These are phyloP conservation scores for Cystoderma amianthinum DNA, from an alignment of 768 basidiomycete species.

Conservation along the genomic window DNA sequence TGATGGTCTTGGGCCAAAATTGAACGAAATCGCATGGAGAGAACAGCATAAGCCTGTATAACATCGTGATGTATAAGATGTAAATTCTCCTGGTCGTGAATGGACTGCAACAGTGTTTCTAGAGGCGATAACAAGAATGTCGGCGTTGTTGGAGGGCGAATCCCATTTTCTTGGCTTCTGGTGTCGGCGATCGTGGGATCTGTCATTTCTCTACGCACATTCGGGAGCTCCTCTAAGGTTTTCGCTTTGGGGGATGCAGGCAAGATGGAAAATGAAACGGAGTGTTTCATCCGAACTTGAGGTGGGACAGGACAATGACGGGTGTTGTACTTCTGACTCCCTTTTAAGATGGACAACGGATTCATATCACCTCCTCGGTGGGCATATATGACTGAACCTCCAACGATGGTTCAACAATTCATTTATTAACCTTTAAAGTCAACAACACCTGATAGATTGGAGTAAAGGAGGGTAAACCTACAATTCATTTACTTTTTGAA, in stretches of 20 bases:
- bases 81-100: background rate
- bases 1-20: background rate
- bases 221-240: background rate
- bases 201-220: background rate
- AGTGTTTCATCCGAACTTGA: background rate
- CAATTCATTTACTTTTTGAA: too few relatives aligned
- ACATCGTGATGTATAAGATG: conserved; percentile 43
- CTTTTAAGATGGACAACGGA: too few relatives aligned
- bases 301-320: too few relatives aligned
- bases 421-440: too few relatives aligned
- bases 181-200: background rate
- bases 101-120: background rate
- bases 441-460: too few relatives aligned
- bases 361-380: too few relatives aligned
- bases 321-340: too few relatives aligned
- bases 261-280: background rate
- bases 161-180: too few relatives aligned
- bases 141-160: background rate
- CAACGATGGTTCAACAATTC: too few relatives aligned
- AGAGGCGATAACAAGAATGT: background rate
- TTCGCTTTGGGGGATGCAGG: background rate
- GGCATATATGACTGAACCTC: too few relatives aligned
- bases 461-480: too few relatives aligned
- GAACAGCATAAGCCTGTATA: conserved; percentile 51
- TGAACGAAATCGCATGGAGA: conserved; percentile 28